These are phyloP conservation scores for Tolypocladium tropicale DNA, from an alignment of 2,329 filamentous ascomycete species.

Conservation along the genomic window DNA sequence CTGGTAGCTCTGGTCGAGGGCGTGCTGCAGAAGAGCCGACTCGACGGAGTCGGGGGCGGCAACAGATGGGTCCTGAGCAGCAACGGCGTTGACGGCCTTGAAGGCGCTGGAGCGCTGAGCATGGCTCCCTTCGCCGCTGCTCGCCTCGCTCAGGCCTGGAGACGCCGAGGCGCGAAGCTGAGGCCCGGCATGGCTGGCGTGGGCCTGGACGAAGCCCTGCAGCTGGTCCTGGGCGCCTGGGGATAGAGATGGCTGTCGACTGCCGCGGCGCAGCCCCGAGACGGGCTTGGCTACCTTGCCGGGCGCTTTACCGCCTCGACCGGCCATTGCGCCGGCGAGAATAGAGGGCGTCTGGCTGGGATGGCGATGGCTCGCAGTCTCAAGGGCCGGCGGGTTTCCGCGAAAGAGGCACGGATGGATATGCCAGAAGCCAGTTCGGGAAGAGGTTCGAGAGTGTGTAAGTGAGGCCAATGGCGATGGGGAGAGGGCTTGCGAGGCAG, in stretches of 20 bases:
- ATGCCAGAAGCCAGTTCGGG: not conserved
- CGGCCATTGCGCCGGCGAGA: not conserved
- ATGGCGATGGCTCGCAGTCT: not conserved
- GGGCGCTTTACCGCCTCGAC: not conserved
- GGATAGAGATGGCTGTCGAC: not conserved
- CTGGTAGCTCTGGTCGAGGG: not conserved
- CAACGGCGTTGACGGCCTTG: not conserved
- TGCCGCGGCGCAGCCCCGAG: not conserved
- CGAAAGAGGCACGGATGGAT: not conserved
- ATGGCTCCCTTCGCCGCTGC: not conserved
- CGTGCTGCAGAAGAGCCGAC: not conserved
- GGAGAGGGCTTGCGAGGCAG: slow-evolving; percentile 5
- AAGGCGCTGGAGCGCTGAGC: not conserved
- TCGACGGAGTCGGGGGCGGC: not conserved
- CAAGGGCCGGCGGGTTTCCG: not conserved
- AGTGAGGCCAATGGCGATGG: not conserved
- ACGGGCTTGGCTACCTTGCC: not conserved
- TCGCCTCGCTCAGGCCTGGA: not conserved
- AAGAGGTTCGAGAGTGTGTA: not conserved
- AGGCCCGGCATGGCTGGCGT: not conserved
- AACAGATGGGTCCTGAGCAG: not conserved
- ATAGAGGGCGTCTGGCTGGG: not conserved
- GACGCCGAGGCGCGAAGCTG: not conserved
- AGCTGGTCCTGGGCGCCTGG: not conserved
- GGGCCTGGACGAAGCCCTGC: not conserved